phyloP scores from a whole-genome alignment of 495 filamentous ascomycete species.

The Tuber calosporum region DNA sequence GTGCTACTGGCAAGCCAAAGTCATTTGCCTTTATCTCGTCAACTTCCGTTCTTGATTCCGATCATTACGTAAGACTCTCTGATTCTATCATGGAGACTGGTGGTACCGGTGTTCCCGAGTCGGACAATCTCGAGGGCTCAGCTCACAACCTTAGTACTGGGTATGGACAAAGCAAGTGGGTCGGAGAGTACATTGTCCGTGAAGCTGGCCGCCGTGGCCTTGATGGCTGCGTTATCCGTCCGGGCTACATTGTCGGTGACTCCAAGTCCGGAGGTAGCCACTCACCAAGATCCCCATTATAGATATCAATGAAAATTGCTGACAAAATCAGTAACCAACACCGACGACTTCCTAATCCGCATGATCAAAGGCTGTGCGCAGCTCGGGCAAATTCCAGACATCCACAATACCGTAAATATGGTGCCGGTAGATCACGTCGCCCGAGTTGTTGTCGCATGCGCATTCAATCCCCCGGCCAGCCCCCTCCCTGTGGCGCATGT shows the following conservation, averaged over 20 bases:
- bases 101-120: constrained; percentile 53
- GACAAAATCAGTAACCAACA: constrained; percentile 53
- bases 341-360: constrained; percentile 88
- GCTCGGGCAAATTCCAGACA: constrained; percentile 60
- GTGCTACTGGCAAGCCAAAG: constrained; percentile 70
- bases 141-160: constrained; percentile 65
- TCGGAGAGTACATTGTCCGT: constrained; percentile 68
- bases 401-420: constrained; percentile 83
- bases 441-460: constrained; percentile 64
- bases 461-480: constrained; percentile 53
- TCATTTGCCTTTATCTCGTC: constrained; percentile 76
- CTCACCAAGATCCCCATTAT: neutral
- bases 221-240: constrained; percentile 65
- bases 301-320: neutral
- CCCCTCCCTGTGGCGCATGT: constrained; percentile 64
- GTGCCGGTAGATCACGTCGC: constrained; percentile 84
- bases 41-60: constrained; percentile 73
- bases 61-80: constrained; percentile 68
- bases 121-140: constrained; percentile 60
- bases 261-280: constrained; percentile 51
- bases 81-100: constrained; percentile 52
- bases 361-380: constrained; percentile 87
- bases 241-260: constrained; percentile 81
- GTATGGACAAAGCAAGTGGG: constrained; percentile 90
- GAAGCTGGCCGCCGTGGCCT: constrained; percentile 75